A percentile compares a stretch with the other conserved stretches of the same genome.
phyloP scores from a whole-genome alignment of 169 alveolate species.

The Babesia bigemina region DNA sequence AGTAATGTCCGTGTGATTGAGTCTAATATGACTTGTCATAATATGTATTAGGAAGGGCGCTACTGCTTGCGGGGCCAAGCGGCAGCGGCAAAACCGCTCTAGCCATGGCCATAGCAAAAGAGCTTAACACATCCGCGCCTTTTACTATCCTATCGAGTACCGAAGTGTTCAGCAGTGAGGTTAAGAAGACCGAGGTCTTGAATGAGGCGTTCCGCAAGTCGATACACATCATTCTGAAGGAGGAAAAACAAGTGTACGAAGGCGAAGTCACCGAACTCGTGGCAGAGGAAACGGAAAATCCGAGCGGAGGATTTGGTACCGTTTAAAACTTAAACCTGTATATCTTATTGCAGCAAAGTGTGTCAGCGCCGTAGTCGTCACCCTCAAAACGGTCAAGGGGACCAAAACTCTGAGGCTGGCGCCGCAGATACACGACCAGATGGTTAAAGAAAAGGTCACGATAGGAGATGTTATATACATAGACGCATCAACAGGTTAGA shows the following conservation, averaged over 20 bases:
- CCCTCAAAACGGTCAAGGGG: conserved; percentile 97
- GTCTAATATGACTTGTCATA: conserved; percentile 2
- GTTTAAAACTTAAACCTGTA: neutral
- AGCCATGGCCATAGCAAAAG: conserved; percentile 98
- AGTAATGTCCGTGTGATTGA: conserved; percentile 23
- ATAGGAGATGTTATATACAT: conserved; percentile 97
- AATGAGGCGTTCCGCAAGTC: conserved; percentile 99
- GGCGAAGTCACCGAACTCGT: conserved; percentile 77
- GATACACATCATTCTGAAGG: conserved; percentile 97
- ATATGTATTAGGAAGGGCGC: conserved; percentile 71
- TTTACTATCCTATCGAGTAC: conserved; percentile 99
- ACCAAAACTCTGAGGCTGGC: conserved; percentile 96
- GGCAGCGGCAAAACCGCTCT: conserved; percentile 99
- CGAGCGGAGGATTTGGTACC: conserved; percentile 77
- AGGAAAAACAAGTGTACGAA: conserved; percentile 92
- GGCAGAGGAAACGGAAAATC: conserved; percentile 83
- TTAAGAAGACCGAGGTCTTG: conserved; percentile 98
- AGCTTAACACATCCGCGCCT: conserved; percentile 99
- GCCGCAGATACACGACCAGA: conserved; percentile 96
- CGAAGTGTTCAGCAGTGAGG: conserved; percentile 98
- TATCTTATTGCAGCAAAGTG: conserved; percentile 81
- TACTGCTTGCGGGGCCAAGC: conserved; percentile 92
- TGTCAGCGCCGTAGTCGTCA: conserved; percentile 91
- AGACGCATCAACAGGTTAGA: conserved; percentile 95
- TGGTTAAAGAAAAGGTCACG: conserved; percentile 95